Conservation (phyloP, 257 asterid genomes). For the Solanum lycopersicoides region DNA sequence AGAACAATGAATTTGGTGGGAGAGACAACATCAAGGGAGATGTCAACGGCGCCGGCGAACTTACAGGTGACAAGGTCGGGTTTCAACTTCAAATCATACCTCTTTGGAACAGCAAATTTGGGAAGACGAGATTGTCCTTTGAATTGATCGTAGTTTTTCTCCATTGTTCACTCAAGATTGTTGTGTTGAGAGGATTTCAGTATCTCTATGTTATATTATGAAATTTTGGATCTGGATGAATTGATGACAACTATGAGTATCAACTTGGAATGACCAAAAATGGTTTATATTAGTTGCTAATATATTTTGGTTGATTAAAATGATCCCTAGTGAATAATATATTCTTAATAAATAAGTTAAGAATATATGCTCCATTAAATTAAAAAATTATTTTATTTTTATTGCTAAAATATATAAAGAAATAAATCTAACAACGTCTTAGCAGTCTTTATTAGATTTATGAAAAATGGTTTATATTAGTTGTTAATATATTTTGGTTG, state of each 20-base stretch:
- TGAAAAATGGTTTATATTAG: too few species aligned
- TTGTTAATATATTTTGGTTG: too few species aligned
- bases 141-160: constrained; percentile 53
- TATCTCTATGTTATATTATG: background rate
- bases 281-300: too few species aligned
- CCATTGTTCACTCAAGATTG: constrained; percentile 21
- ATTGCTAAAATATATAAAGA: too few species aligned
- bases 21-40: constrained; percentile 57
- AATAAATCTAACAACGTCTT: too few species aligned
- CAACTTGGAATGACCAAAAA: background rate
- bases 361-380: too few species aligned
- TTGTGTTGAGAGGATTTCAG: background rate
- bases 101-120: constrained; percentile 66
- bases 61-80: constrained; percentile 81
- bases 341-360: too few species aligned
- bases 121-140: constrained; percentile 82
- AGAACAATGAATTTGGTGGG: constrained; percentile 71
- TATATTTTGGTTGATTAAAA: too few species aligned
- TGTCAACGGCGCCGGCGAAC: constrained; percentile 68
- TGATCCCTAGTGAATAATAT: too few species aligned
- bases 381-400: too few species aligned
- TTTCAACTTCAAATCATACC: constrained; percentile 67
- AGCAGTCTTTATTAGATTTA: too few species aligned
- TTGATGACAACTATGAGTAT: background rate
- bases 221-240: background rate